phyloP scores from a whole-genome alignment of 192 early-diverging fungal genomes.

The Linnemannia exigua region DNA sequence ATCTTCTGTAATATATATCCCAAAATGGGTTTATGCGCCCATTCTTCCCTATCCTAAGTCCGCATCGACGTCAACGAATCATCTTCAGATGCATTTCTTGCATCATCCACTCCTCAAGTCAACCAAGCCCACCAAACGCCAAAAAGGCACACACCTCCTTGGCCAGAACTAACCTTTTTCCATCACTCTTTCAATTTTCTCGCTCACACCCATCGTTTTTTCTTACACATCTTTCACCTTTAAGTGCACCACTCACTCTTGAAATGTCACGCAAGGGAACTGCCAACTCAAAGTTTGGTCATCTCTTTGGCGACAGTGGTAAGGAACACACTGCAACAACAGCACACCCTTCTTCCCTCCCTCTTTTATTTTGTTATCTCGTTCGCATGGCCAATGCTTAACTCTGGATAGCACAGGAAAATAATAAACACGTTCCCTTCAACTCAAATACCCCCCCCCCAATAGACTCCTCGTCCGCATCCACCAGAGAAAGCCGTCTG shows the following conservation, averaged over 20 bases:
- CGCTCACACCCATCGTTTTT: not conserved
- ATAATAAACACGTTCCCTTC: not conserved
- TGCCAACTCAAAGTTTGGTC: constrained; percentile 54
- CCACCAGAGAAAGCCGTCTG: constrained; percentile 34
- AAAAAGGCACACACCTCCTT: not conserved
- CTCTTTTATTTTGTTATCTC: not conserved
- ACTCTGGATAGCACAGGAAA: not conserved
- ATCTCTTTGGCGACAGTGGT: constrained; percentile 57
- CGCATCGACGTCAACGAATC: not conserved
- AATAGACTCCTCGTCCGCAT: constrained; percentile 29
- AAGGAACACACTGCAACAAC: not conserved
- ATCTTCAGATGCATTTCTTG: not conserved
- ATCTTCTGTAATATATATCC: no score
- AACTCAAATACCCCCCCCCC: not conserved
- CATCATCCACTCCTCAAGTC: not conserved
- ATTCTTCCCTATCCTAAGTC: no score
- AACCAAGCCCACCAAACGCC: not conserved
- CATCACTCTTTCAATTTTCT: not conserved
- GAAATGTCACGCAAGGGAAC: constrained; percentile 43
- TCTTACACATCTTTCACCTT: not conserved
- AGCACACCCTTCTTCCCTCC: not conserved
- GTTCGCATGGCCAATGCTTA: no score
- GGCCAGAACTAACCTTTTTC: not conserved
- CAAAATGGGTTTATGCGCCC: no score
- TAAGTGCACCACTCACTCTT: not conserved